Base-by-base conservation (phyloP, 2,329 filamentous ascomycete species). In the Magnaporthales sp. region DNA sequence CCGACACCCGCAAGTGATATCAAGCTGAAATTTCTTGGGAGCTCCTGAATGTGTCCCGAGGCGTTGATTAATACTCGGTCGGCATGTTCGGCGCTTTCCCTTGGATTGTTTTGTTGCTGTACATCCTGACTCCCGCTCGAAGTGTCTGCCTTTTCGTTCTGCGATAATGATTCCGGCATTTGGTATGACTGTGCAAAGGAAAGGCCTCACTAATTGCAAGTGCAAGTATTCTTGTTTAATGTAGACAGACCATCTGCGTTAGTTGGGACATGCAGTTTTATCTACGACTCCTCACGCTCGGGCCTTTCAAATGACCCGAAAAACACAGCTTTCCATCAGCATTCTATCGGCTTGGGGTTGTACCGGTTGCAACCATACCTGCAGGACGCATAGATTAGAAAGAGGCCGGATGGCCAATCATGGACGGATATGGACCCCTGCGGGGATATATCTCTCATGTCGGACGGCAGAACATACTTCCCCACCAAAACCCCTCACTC, bases 1-100 rank as follows among this genome's bases (percentile, higher is more conserved):
- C 78, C 79, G 24, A 80, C 72, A 56, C 77, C 77, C 3, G 77
- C 78, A 4, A 80, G 74, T 26, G 78, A 79, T 29, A 81, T 71
- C 2, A 81, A 73, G 66, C 71, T 78, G 73, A 80, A 80, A 61
- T 76, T 63, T 22, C 61, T 30, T 7, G 30, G n/a, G 1, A 63
- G 61, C 61, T 63, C 61, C 19, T 63, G 61, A 7, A 32, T 8
- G 30, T 63, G 61, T 13, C 61, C 61, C 30, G 61, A 63, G n/a
- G 61, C 61, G 61, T 63, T 63, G 61, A 63, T 63, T 6, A 32
- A 10, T 29, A 63, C 30, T 7, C 38, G 38, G 38, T 46, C 38
- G 38, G 38, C 38, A n/a, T 46, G 38, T 13, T 46, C 15, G n/a
- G 15, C 38, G 15, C 38, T 46, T 46, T 7, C 38, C 1, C 5